phyloP scores from a whole-genome alignment of 108 stramenopile genomes.

The Nitzschia sp. region DNA sequence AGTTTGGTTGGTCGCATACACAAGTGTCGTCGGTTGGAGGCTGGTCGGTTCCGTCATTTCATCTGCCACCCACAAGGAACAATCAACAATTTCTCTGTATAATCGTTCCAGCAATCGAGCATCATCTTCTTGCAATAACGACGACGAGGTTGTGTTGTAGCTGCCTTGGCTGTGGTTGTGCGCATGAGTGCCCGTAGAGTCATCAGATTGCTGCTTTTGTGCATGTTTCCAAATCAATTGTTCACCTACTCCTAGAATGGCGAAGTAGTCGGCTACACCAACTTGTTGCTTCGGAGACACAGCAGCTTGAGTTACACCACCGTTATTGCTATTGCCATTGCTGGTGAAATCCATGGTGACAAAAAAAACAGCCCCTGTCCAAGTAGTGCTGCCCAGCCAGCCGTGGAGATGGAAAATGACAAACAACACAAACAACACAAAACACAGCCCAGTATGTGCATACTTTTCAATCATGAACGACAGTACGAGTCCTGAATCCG shows the following conservation, averaged over 20 bases:
- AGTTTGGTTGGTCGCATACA: not conserved
- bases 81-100: slow-evolving; percentile 71
- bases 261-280: slow-evolving; percentile 87
- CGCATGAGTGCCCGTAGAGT: not conserved
- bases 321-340: not conserved
- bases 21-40: not conserved
- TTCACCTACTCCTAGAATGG: slow-evolving; percentile 73
- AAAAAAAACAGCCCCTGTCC: too few relatives aligned
- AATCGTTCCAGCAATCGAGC: slow-evolving; percentile 63
- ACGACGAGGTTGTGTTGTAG: not conserved
- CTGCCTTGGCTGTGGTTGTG: not conserved
- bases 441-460: too few relatives aligned
- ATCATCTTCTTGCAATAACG: slow-evolving; percentile 39
- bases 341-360: too few relatives aligned
- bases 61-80: slow-evolving; percentile 39
- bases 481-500: too few relatives aligned
- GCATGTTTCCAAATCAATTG: slow-evolving; percentile 50
- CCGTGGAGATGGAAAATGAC: too few relatives aligned
- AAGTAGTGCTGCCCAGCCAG: too few relatives aligned
- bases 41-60: slow-evolving; percentile 3
- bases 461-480: too few relatives aligned
- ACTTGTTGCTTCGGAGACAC: slow-evolving; percentile 27
- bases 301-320: not conserved
- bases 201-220: slow-evolving; percentile 30
- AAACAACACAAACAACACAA: too few relatives aligned